phyloP scores from a whole-genome alignment of 2,329 filamentous ascomycete species.

The Ceratocystis destructans region DNA sequence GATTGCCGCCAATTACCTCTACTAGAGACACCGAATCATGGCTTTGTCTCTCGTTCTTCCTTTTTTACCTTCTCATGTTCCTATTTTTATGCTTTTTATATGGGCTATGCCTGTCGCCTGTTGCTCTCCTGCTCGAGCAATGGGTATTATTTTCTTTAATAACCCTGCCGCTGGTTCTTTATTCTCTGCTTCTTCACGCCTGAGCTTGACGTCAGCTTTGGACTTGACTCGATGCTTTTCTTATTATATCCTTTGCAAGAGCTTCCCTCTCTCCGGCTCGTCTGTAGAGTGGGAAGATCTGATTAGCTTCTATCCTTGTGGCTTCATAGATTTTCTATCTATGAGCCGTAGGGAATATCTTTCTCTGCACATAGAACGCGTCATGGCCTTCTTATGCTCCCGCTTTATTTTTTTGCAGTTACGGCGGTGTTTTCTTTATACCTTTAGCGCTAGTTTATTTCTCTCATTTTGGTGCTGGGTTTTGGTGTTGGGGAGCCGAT shows the following conservation, averaged over 20 bases:
- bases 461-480: conserved; percentile 6
- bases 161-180: conserved; percentile 3
- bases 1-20: conserved; percentile 38
- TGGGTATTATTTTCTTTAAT: conserved; percentile 9
- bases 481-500: conserved; percentile 13
- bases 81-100: conserved; percentile 1
- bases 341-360: conserved; percentile 1
- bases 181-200: background rate
- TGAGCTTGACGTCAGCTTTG: conserved; percentile 21
- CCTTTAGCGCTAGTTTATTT: conserved; percentile 16
- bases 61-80: conserved; percentile 17
- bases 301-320: background rate
- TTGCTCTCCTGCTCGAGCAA: background rate
- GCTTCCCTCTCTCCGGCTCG: background rate
- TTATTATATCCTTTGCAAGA: conserved; percentile 5
- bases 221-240: conserved; percentile 13
- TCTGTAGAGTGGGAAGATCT: background rate
- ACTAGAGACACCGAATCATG: conserved; percentile 24
- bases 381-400: background rate
- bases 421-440: conserved; percentile 14
- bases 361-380: background rate
- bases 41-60: conserved; percentile 6
- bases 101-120: background rate
- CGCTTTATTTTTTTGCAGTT: conserved; percentile 19
- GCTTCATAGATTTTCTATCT: background rate